phyloP scores from a whole-genome alignment of 805 yeast species.

The Isabelozyma gotoi region DNA sequence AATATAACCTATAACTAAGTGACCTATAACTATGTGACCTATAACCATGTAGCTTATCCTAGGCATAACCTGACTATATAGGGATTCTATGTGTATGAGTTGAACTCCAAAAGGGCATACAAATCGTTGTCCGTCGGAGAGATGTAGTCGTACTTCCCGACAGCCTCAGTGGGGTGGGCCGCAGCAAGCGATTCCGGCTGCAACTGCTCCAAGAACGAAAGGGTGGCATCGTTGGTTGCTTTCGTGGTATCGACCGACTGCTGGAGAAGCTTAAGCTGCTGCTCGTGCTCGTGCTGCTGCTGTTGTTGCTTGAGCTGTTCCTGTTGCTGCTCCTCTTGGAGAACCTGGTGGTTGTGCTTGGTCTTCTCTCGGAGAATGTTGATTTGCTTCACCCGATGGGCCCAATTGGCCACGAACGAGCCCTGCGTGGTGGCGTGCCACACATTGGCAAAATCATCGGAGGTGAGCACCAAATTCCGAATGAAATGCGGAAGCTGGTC shows the following conservation, averaged over 20 bases:
- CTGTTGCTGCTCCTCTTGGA: slow-evolving; percentile 24
- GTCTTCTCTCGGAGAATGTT: slow-evolving; percentile 27
- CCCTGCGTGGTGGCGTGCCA: slow-evolving; percentile 60
- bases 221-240: slow-evolving; percentile 18
- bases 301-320: slow-evolving; percentile 3
- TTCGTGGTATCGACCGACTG: background rate
- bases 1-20: too few relatives aligned
- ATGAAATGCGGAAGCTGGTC: slow-evolving; percentile 61
- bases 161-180: background rate
- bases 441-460: slow-evolving; percentile 70
- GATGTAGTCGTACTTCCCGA: slow-evolving; percentile 20
- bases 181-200: slow-evolving; percentile 8
- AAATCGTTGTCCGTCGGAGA: slow-evolving; percentile 15
- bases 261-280: background rate
- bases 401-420: slow-evolving; percentile 63
- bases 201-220: slow-evolving; percentile 33
- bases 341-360: slow-evolving; percentile 20
- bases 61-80: too few relatives aligned
- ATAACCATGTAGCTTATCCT: too few relatives aligned
- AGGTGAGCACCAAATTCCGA: slow-evolving; percentile 63
- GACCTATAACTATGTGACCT: too few relatives aligned
- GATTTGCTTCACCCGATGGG: slow-evolving; percentile 60
- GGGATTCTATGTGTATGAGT: slow-evolving; percentile 22
- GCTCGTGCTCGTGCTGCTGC: slow-evolving; percentile 3
- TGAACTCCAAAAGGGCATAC: slow-evolving; percentile 29